These are phyloP conservation scores for Elsinoe batatas DNA, from an alignment of 2,329 filamentous ascomycete genomes.

Conservation along the genomic window DNA sequence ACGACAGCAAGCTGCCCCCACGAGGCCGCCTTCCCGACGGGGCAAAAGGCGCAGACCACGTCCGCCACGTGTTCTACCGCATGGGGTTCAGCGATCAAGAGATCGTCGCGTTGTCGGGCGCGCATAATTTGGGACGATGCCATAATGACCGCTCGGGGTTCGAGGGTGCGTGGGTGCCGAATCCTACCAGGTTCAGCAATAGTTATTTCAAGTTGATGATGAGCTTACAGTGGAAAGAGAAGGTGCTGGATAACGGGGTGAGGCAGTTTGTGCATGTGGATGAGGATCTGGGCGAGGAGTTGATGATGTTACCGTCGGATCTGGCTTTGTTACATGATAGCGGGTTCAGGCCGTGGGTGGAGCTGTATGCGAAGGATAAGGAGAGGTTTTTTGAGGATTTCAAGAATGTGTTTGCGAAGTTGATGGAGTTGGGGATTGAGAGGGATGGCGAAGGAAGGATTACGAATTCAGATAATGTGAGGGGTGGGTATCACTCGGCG, in stretches of 20 bases:
- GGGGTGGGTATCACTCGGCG: slow-evolving; percentile 47
- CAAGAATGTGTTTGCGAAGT: slow-evolving; percentile 47
- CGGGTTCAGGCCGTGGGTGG: slow-evolving; percentile 46
- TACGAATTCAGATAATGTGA: slow-evolving; percentile 47
- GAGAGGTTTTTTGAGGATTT: slow-evolving; percentile 54
- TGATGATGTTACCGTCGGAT: slow-evolving; percentile 60
- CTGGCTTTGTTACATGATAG: slow-evolving; percentile 48
- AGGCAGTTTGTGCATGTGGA: slow-evolving; percentile 52
- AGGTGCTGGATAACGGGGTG: slow-evolving; percentile 43
- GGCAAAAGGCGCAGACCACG: slow-evolving; percentile 44
- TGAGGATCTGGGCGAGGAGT: slow-evolving; percentile 45
- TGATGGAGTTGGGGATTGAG: slow-evolving; percentile 51
- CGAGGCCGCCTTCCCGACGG: slow-evolving; percentile 48
- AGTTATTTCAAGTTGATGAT: slow-evolving; percentile 47
- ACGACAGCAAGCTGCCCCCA: slow-evolving; percentile 50
- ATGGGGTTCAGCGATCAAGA: slow-evolving; percentile 54
- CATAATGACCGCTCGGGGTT: slow-evolving; percentile 48
- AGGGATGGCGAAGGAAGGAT: slow-evolving; percentile 45
- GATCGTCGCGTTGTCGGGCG: slow-evolving; percentile 48
- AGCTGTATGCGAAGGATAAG: slow-evolving; percentile 51
- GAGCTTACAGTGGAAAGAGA: slow-evolving; percentile 45
- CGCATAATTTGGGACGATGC: slow-evolving; percentile 48
- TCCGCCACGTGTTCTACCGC: slow-evolving; percentile 47
- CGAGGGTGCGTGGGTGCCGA: slow-evolving; percentile 43
- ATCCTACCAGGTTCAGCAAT: slow-evolving; percentile 48